phyloP scores from a whole-genome alignment of 192 early-diverging fungal species.

The Gamsiella multidivaricata region DNA sequence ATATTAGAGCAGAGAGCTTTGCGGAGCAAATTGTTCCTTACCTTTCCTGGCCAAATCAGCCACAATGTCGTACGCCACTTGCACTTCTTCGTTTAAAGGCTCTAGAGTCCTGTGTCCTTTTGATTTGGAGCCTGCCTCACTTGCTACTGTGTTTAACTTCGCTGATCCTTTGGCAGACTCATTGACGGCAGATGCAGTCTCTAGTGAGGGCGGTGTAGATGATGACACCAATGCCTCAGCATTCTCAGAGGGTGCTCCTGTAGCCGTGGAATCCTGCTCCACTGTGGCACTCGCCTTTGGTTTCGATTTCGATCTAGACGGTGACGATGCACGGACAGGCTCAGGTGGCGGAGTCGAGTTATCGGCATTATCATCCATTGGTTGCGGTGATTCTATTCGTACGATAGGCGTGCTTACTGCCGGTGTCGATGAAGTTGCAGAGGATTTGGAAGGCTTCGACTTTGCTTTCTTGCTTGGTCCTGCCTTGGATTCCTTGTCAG shows the following conservation, averaged over 20 bases:
- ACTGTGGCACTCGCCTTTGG: not conserved
- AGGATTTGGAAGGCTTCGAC: slow-evolving; percentile 12
- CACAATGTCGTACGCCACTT: slow-evolving; percentile 31
- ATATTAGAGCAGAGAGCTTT: not conserved
- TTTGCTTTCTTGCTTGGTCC: slow-evolving; percentile 15
- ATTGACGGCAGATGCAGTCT: not conserved
- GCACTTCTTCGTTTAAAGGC: slow-evolving; percentile 50
- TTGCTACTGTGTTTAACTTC: not conserved
- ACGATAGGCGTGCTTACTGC: slow-evolving; percentile 24
- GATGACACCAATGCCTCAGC: not conserved
- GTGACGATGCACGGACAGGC: slow-evolving; percentile 20
- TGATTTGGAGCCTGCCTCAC: not conserved
- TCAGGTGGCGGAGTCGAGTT: slow-evolving; percentile 17
- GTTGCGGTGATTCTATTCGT: slow-evolving; percentile 23
- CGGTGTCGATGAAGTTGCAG: slow-evolving; percentile 2
- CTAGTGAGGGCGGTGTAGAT: not conserved
- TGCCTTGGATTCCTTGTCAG: slow-evolving; percentile 44
- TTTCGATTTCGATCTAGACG: slow-evolving; percentile 21
- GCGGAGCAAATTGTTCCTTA: not conserved
- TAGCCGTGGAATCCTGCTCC: not conserved
- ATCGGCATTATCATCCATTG: slow-evolving; percentile 10
- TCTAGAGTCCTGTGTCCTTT: slow-evolving; percentile 15
- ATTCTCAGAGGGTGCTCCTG: not conserved
- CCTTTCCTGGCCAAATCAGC: slow-evolving; percentile 44
- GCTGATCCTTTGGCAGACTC: not conserved